Evolutionary conservation across 2,329 filamentous ascomycete genomes (phyloP).

Genomic region (Botrytis sinoallii): DNA sequence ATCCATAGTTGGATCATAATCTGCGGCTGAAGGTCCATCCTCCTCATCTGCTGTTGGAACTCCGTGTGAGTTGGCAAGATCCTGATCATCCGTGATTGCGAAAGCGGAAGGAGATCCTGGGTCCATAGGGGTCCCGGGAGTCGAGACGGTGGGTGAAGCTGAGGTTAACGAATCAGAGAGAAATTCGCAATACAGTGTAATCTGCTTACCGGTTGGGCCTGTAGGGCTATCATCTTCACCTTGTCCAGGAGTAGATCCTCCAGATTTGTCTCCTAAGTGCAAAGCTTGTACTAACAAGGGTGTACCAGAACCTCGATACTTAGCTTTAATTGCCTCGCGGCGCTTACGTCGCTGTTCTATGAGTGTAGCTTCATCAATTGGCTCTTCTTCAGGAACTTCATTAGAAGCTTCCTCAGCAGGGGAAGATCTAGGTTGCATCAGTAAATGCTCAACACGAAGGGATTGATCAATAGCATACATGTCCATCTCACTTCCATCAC

Average conservation of each 20-base stretch:
- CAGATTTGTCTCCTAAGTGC: slow-evolving; percentile 38
- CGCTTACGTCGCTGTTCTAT: slow-evolving; percentile 82
- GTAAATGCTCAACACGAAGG: slow-evolving; percentile 9
- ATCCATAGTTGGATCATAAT: slow-evolving; percentile 86
- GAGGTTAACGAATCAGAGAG: slow-evolving; percentile 22
- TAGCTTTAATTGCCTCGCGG: slow-evolving; percentile 80
- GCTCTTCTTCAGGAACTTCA: slow-evolving; percentile 51
- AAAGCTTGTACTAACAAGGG: slow-evolving; percentile 68
- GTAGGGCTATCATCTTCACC: slow-evolving; percentile 30
- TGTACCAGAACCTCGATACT: slow-evolving; percentile 67
- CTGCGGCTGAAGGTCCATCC: slow-evolving; percentile 83
- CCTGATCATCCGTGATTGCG: slow-evolving; percentile 63
- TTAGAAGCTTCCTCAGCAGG: slow-evolving; percentile 38
- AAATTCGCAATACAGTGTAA: not conserved
- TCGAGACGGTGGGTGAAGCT: slow-evolving; percentile 37
- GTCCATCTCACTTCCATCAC: slow-evolving; percentile 40
- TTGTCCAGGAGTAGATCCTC: slow-evolving; percentile 33
- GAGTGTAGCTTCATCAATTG: slow-evolving; percentile 76
- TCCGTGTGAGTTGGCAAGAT: slow-evolving; percentile 61
- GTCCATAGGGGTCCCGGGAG: slow-evolving; percentile 38
- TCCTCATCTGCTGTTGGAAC: slow-evolving; percentile 42
- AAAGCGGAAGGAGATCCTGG: slow-evolving; percentile 46
- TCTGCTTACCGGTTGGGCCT: slow-evolving; percentile 40
- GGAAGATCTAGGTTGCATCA: slow-evolving; percentile 25
- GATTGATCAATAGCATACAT: slow-evolving; percentile 36